Percentiles rank a stretch among this genome's conserved stretches.
These are phyloP conservation scores for Salicornia ramosissima DNA, from an alignment of 148 eudicot species.

Conservation along the genomic window DNA sequence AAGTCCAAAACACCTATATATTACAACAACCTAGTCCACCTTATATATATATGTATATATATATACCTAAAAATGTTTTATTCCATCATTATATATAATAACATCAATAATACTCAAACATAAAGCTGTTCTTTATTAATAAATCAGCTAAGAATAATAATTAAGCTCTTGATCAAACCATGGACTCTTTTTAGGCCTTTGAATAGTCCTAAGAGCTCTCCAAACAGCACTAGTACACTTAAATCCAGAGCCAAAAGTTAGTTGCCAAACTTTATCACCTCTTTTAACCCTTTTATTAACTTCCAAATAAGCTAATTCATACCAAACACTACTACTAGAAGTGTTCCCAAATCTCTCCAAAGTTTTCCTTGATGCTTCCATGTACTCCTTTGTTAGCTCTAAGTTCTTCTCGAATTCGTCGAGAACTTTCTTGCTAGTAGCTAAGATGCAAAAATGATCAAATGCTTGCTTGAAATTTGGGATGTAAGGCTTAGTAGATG, in stretches of 20 bases:
- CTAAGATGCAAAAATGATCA: conserved; percentile 65
- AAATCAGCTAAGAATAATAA: too few relatives aligned
- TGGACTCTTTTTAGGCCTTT: conserved; percentile 39
- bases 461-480: conserved; percentile 69
- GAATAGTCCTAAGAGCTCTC: conserved; percentile 46
- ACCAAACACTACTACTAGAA: conserved; percentile 86
- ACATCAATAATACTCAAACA: neutral
- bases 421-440: conserved; percentile 60
- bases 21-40: too few relatives aligned
- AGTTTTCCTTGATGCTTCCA: conserved; percentile 73
- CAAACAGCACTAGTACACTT: conserved; percentile 80
- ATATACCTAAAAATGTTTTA: neutral
- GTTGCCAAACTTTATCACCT: conserved; percentile 66
- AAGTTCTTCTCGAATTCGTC: conserved; percentile 59
- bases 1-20: too few relatives aligned
- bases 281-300: conserved; percentile 36
- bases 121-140: too few relatives aligned
- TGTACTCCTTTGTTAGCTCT: conserved; percentile 55
- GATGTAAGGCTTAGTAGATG: conserved; percentile 45
- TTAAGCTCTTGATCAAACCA: conserved; percentile 28
- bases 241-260: conserved; percentile 70
- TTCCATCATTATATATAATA: neutral
- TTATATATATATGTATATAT: too few relatives aligned
- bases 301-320: conserved; percentile 70
- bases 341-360: conserved; percentile 78